Evolutionary conservation across 129 eudicot genomes (phyloP), one percentile per base, ranked within the genome.

Genomic region (Pulicaria dysenterica): DNA sequence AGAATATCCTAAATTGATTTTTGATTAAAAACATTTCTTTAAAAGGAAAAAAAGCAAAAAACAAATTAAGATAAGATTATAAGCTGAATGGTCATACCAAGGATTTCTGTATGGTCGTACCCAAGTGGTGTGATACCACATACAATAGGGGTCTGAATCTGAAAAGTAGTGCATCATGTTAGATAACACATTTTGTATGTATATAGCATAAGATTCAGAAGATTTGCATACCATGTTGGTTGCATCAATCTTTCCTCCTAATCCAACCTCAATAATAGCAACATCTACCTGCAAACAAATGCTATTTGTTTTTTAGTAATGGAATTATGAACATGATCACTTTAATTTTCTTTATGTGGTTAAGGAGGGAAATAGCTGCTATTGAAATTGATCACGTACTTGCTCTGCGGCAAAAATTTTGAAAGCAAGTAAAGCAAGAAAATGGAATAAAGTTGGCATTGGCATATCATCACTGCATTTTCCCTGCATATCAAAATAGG

Each of bases 71-170:
- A 34, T 38, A 51, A 24, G 61, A n/a, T 14, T 31, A 34, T 44
- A 7, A 8, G 7, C 6, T 14, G 36, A 36, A 61, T 63, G 64
- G 36, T 86, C 96, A 72, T 77, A 93, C 98, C 96, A 84, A 93
- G 96, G 75, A 93, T 85, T 87, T 93, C 96, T 80, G 87, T 90
- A 81, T 93, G 98, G 81, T 93, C 98, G 67, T 93, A 93, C 75
- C 98, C 98, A n/a, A 93, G 92, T 3, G 98, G 87, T 56, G 98
- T 74, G 84, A 93, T 85, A 44, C 98, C 98, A 78, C 98, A 93
- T 17, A 93, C 98, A 72, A 93, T 69, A 14, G 98, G 98, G 44
- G 79, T 64, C 58, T 89, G 84, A 73, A 93, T 89, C 98, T 93
- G 88, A 78, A 80, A 44, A 0, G 36, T 17, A 43, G 39, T 55